These are phyloP conservation scores for Zarea fungicola DNA, from an alignment of 2,329 filamentous ascomycete species.

Conservation along the genomic window DNA sequence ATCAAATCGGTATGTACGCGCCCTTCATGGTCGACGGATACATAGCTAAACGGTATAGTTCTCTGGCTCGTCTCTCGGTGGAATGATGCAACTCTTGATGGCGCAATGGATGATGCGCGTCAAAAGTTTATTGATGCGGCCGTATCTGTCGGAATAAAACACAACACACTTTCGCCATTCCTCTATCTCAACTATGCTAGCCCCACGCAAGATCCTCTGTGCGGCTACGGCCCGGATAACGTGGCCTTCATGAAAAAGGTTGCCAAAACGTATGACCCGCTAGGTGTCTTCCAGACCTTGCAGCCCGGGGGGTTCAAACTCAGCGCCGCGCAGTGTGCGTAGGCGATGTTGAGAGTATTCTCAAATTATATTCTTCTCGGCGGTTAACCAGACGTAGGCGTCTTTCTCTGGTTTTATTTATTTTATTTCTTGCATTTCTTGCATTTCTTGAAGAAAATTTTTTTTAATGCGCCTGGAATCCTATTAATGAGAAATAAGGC, in stretches of 20 bases:
- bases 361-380: background rate
- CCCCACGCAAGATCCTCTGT: constrained; percentile 31
- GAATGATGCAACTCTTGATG: constrained; percentile 13
- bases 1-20: constrained; percentile 13
- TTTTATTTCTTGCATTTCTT: background rate
- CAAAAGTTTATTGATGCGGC: constrained; percentile 9
- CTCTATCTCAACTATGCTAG: constrained; percentile 40
- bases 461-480: too few relatives aligned
- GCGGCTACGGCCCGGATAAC: constrained; percentile 33
- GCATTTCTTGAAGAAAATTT: too few relatives aligned
- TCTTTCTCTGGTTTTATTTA: background rate
- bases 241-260: constrained; percentile 24
- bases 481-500: too few relatives aligned
- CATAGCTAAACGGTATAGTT: constrained; percentile 1
- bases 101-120: constrained; percentile 6
- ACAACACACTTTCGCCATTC: constrained; percentile 12
- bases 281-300: constrained; percentile 28
- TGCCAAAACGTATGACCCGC: constrained; percentile 28
- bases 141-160: constrained; percentile 4
- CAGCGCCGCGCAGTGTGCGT: background rate
- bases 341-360: too few relatives aligned
- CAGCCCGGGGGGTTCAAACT: constrained; percentile 26
- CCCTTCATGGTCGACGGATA: background rate
- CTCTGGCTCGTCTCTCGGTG: constrained; percentile 15
- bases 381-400: background rate